Base-by-base conservation (phyloP, 78 protist species). In the Emiliania huxleyi region DNA sequence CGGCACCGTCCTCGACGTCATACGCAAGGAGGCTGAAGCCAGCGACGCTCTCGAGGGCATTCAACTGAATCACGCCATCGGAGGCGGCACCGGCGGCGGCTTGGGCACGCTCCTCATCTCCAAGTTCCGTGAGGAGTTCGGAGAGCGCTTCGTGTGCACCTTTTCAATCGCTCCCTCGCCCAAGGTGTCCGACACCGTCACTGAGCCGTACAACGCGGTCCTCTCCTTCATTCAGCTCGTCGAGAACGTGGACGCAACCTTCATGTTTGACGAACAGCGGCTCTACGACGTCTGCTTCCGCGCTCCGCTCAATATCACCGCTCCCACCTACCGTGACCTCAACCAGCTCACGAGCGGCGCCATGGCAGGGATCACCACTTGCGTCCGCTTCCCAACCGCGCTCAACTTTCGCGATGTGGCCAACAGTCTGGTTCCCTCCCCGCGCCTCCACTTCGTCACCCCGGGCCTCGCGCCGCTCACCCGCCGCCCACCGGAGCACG, bases 11-110 rank as follows among this genome's bases (percentile, higher is more conserved):
- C 96, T 99, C 69, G 99, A 98, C 69, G 97, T 96, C 45, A 97
- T 98, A 35, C 98, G 99, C 93, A 98, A 96, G 95, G 99, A 98
- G 94, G 98, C 99, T 35, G 99, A 98, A 95, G 35, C 71, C 69
- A 96, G 98, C 94, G 99, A 98, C 91, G 97, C 98, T 93, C 97
- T 99, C 33, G 99, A 99, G 95, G 99, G 99, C 83, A 98, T 99
- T 98, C 99, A 97, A 93, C 93, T 98, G 45, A 52, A 97, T 21
- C 99, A 98, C 97, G 98, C 99, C 22, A 96, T 99, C 62, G 99
- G 99, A 45, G 99, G 99, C 62, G 99, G 99, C 48, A 99, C 99
- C 43, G 99, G 99, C 73, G 97, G 99, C 33, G 99, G 99, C 46
- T 92, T 95, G 96, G 98, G 95, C n/a, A 93, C 96, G 1, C 95